These are phyloP conservation scores for Amphirosellinia nigrospora DNA, from an alignment of 495 filamentous ascomycete genomes.

Conservation along the genomic window DNA sequence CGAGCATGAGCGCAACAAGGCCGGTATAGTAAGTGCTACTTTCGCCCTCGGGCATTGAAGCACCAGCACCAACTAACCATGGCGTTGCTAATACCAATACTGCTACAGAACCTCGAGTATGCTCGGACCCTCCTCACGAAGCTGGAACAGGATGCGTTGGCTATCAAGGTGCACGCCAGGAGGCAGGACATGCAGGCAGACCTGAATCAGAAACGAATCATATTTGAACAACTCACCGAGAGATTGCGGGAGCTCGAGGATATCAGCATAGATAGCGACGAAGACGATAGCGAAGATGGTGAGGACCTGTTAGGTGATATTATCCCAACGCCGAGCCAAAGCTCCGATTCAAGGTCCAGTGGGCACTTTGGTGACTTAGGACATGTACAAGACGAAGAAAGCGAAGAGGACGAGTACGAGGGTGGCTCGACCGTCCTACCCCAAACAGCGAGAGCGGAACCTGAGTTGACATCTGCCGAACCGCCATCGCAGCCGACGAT, in stretches of 20 bases:
- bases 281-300: conserved; percentile 52
- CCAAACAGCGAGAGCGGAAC: conserved; percentile 16
- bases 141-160: conserved; percentile 74
- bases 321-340: conserved; percentile 55
- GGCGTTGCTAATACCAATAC: neutral
- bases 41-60: neutral
- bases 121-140: conserved; percentile 75
- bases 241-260: conserved; percentile 67
- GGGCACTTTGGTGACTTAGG: conserved; percentile 30
- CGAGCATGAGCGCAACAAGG: conserved; percentile 73
- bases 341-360: conserved; percentile 47
- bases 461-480: conserved; percentile 19
- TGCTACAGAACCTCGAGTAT: conserved; percentile 74
- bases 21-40: conserved; percentile 61
- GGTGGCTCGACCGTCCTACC: conserved; percentile 27
- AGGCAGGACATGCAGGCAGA: conserved; percentile 72
- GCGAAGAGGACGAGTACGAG: conserved; percentile 27
- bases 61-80: neutral
- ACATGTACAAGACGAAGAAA: conserved; percentile 9
- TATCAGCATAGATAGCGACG: conserved; percentile 49
- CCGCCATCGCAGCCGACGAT: neutral
- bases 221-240: conserved; percentile 65
- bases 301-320: conserved; percentile 58
- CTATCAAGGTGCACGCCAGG: conserved; percentile 67
- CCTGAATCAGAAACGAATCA: conserved; percentile 66